phyloP scores from a whole-genome alignment of 2,329 filamentous ascomycete species.

The Phialophora verrucosa region DNA sequence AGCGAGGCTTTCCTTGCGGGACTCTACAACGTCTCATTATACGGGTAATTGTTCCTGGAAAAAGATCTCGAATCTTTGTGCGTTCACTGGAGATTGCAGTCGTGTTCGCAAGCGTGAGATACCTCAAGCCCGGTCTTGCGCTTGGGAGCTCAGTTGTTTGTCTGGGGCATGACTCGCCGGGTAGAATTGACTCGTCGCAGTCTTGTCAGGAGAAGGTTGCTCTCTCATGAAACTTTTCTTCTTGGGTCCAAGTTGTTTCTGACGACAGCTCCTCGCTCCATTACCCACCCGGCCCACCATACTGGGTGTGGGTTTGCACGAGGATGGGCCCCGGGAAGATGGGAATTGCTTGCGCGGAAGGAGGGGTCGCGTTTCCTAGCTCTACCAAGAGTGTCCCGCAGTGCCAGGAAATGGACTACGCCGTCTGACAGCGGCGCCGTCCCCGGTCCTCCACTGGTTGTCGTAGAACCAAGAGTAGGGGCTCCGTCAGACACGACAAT shows the following conservation, averaged over 20 bases:
- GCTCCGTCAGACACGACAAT: background rate
- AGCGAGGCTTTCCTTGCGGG: constrained; percentile 16
- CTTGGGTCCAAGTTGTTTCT: constrained; percentile 15
- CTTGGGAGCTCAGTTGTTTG: background rate
- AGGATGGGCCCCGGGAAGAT: constrained; percentile 30
- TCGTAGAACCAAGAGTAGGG: background rate
- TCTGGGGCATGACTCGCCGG: background rate
- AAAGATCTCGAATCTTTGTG: background rate
- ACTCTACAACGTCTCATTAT: constrained; percentile 3
- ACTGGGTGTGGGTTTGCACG: constrained; percentile 21
- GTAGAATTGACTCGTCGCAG: constrained; percentile 18
- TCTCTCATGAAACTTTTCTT: constrained; percentile 17
- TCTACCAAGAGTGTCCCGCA: constrained; percentile 6
- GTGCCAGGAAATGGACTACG: background rate
- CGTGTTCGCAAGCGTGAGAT: constrained; percentile 8
- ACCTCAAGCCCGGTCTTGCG: background rate
- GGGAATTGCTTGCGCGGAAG: constrained; percentile 26
- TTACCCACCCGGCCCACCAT: constrained; percentile 23
- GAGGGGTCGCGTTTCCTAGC: constrained; percentile 28
- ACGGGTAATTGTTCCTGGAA: background rate
- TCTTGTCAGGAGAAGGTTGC: constrained; percentile 23
- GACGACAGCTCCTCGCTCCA: constrained; percentile 15
- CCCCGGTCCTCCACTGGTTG: background rate
- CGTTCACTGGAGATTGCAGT: constrained; percentile 11
- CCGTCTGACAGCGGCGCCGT: constrained; percentile 16